phyloP scores from a whole-genome alignment of 805 yeast species.

The Candida broadrunensis region DNA sequence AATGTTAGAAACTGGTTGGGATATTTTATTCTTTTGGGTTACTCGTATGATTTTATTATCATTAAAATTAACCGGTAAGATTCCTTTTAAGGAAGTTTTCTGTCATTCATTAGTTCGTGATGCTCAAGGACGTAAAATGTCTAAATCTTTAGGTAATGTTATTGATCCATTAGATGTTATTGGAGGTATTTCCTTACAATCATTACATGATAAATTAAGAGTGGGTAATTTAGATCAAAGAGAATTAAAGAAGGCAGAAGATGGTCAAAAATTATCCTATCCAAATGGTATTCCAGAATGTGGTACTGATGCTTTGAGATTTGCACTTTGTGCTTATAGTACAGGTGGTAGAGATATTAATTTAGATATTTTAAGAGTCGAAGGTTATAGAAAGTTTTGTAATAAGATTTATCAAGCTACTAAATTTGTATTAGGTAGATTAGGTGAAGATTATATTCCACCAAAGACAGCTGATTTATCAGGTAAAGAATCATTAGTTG shows the following conservation, averaged over 20 bases:
- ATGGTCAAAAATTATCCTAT: slow-evolving; percentile 84
- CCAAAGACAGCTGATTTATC: slow-evolving; percentile 60
- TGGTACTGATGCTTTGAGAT: slow-evolving; percentile 98
- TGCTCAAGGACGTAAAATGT: slow-evolving; percentile 99
- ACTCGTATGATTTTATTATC: slow-evolving; percentile 93
- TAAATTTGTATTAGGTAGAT: slow-evolving; percentile 88
- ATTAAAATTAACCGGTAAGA: slow-evolving; percentile 80
- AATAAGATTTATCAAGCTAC: slow-evolving; percentile 99
- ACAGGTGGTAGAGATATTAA: slow-evolving; percentile 99
- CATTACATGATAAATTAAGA: slow-evolving; percentile 71
- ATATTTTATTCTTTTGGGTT: slow-evolving; percentile 98
- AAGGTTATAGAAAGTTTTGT: slow-evolving; percentile 99
- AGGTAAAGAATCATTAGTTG: slow-evolving; percentile 87
- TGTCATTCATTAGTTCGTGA: slow-evolving; percentile 98
- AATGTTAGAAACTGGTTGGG: slow-evolving; percentile 98
- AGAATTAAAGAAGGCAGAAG: slow-evolving; percentile 82
- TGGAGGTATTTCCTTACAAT: slow-evolving; percentile 76
- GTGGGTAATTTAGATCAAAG: slow-evolving; percentile 85
- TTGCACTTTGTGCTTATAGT: slow-evolving; percentile 96
- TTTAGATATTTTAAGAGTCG: slow-evolving; percentile 92
- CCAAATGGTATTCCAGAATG: slow-evolving; percentile 99
- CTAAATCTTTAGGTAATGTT: slow-evolving; percentile 95
- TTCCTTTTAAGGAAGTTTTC: slow-evolving; percentile 95
- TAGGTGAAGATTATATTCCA: slow-evolving; percentile 86
- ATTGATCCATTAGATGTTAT: slow-evolving; percentile 95